Evolutionary conservation across 805 yeast genomes (phyloP), one percentile per base, ranked within the genome.

Genomic region (baker's yeast (Saccharomyces cerevisiae)): DNA sequence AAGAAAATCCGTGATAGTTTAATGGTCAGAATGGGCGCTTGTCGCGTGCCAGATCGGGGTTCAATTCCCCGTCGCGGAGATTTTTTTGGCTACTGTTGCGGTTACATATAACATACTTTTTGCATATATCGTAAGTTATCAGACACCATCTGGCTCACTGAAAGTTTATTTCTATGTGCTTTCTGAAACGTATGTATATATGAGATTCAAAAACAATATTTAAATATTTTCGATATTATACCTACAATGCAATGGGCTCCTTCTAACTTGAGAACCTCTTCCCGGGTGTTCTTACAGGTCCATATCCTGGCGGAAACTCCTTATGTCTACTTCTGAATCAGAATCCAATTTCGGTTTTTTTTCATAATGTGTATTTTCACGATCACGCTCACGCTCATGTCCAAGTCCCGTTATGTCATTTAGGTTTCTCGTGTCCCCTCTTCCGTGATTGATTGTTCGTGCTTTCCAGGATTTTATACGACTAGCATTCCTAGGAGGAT

Each of bases 391-490:
- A 31, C 36, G 43, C 22, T 36, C 43, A 17, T 36, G 17, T 36
- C 17, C 43, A 17, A 36, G 22, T 8, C 24, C 22, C 4, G 9
- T 36, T 6, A 36, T 17, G 24, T 36, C 24, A 17, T 36, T 36
- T 17, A 17, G 10, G 17, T 36, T 36, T 6, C 3, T 36, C 2
- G 5, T 10, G 6, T 36, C 43, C 11, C 43, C 43, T 21, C 43
- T 10, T 17, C 43, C 24, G 11, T 36, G 43, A 27, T 41, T 31
- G 13, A 29, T 30, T 51, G 53, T 47, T 36, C 54, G 43, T 13
- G 51, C 50, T 26, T 53, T 58, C 41, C 53, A 55, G 9, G 56
- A 47, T 46, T 57, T 59, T 9, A 24, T 13, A 21, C 29, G 31
- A 28, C 50, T 48, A 8, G 29, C 17, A 14, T 49, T 47, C 21